Conservation (phyloP, 179 eudicot genomes). For the Corrigiola litoralis region DNA sequence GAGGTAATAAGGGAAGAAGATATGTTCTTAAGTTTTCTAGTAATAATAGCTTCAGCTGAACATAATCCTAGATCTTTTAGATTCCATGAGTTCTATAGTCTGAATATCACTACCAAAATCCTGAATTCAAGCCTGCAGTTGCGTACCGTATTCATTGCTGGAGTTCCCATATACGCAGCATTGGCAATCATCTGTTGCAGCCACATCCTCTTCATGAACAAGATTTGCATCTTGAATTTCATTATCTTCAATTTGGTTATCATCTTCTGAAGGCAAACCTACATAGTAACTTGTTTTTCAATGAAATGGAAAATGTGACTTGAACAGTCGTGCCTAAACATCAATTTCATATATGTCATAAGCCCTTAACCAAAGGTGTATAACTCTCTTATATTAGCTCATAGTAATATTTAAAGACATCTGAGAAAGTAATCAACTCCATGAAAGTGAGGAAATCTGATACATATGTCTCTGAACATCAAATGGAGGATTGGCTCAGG, state of each 20-base stretch:
- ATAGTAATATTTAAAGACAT: too few relatives aligned
- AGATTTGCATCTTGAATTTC: neutral
- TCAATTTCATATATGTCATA: neutral
- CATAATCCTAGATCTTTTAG: too few relatives aligned
- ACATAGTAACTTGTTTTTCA: neutral
- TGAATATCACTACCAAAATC: neutral
- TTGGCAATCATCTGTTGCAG: constrained; percentile 1
- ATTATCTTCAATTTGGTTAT: neutral
- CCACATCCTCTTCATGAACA: neutral
- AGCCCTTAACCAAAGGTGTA: neutral
- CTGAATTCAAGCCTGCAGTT: neutral
- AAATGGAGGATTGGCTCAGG: too few relatives aligned
- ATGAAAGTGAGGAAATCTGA: too few relatives aligned
- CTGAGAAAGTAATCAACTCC: too few relatives aligned
- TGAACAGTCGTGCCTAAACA: neutral
- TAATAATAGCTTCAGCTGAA: too few relatives aligned
- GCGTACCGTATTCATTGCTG: neutral
- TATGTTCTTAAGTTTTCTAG: too few relatives aligned
- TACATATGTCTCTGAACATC: too few relatives aligned
- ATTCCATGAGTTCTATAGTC: neutral
- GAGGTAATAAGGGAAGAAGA: too few relatives aligned
- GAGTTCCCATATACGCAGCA: neutral
- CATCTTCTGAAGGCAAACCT: neutral
- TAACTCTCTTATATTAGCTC: too few relatives aligned
- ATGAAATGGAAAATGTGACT: neutral